A percentile compares a stretch with the other conserved stretches of the same genome.
These are phyloP conservation scores for Nigrospora sphaerica DNA, from an alignment of 2,329 filamentous ascomycete species.

Conservation along the genomic window DNA sequence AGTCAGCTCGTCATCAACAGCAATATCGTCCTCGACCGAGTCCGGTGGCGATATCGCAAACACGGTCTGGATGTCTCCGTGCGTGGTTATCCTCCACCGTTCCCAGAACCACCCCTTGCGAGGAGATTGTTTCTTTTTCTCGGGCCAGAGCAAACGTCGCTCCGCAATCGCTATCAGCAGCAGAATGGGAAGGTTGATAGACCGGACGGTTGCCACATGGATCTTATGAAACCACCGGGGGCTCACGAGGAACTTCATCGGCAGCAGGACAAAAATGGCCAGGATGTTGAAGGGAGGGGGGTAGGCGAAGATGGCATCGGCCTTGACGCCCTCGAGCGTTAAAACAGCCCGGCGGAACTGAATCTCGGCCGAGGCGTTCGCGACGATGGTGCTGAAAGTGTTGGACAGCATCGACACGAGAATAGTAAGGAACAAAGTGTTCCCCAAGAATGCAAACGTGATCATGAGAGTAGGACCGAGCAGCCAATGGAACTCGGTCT, in stretches of 20 bases:
- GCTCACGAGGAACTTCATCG: conserved; percentile 70
- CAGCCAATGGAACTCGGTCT: conserved; percentile 70
- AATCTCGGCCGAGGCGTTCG: conserved; percentile 74
- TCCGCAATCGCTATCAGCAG: conserved; percentile 66
- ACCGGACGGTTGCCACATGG: conserved; percentile 68
- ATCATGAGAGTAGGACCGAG: conserved; percentile 76
- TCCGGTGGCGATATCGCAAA: conserved; percentile 66
- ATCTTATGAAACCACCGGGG: conserved; percentile 87
- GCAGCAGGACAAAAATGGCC: conserved; percentile 66
- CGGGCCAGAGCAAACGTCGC: conserved; percentile 58
- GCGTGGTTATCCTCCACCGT: conserved; percentile 60
- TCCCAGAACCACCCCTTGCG: conserved; percentile 51
- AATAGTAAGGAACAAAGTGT: conserved; percentile 84
- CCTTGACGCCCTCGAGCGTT: conserved; percentile 80
- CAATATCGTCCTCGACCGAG: conserved; percentile 47
- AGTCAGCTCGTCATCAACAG: conserved; percentile 52
- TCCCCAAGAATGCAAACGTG: conserved; percentile 77
- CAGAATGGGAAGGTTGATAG: conserved; percentile 69
- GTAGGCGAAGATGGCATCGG: conserved; percentile 76
- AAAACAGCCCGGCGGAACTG: conserved; percentile 75
- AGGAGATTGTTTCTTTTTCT: conserved; percentile 11
- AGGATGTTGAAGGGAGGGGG: conserved; percentile 79
- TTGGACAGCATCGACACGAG: conserved; percentile 81
- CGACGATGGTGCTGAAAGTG: conserved; percentile 72
- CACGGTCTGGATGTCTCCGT: conserved; percentile 65